phyloP scores from a whole-genome alignment of 1,139 yeast genomes.

The Citeromyces hawaiiensis region DNA sequence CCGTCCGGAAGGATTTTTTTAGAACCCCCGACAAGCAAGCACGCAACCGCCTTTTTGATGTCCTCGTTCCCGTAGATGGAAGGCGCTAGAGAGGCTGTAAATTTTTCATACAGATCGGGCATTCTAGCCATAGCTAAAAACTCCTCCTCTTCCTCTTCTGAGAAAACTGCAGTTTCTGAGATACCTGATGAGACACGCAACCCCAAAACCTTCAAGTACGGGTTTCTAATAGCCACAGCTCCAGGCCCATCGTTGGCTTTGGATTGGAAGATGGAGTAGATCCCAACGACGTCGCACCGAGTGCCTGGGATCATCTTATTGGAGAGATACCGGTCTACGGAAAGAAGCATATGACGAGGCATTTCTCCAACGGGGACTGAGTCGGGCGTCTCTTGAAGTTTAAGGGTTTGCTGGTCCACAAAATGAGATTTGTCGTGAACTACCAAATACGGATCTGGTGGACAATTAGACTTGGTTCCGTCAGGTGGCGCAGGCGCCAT shows the following conservation, averaged over 20 bases:
- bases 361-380: conserved; percentile 98
- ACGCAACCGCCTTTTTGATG: conserved; percentile 86
- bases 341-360: conserved; percentile 87
- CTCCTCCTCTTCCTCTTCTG: conserved; percentile 91
- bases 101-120: conserved; percentile 73
- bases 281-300: conserved; percentile 82
- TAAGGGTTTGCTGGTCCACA: conserved; percentile 88
- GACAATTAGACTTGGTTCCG: conserved; percentile 55
- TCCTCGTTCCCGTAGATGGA: conserved; percentile 90
- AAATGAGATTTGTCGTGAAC: conserved; percentile 88
- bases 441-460: conserved; percentile 83
- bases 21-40: conserved; percentile 90
- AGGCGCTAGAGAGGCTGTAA: conserved; percentile 90
- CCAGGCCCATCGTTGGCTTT: conserved; percentile 32
- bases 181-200: conserved; percentile 43
- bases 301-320: conserved; percentile 93
- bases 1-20: conserved; percentile 90
- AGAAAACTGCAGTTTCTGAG: conserved; percentile 61
- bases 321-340: conserved; percentile 82
- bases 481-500: conserved; percentile 37
- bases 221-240: conserved; percentile 82
- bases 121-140: conserved; percentile 68
- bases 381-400: conserved; percentile 92
- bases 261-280: conserved; percentile 80
- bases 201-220: conserved; percentile 80